Base-by-base conservation (phyloP, 345 rosid species). In the Physaria fendleri region DNA sequence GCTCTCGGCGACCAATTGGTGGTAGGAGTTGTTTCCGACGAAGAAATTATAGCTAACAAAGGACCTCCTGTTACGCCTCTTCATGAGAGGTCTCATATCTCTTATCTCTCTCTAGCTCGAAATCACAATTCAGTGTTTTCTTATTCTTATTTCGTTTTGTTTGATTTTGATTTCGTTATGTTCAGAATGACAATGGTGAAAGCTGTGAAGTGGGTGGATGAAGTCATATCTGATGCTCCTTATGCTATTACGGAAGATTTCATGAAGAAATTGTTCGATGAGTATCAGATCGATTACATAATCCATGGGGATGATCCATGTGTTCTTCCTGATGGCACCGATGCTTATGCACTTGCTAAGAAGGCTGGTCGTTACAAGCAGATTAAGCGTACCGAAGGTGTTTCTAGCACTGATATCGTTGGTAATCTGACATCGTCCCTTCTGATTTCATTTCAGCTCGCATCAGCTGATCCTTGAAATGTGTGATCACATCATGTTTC, bases 231-330 rank as follows among this genome's bases (percentile, higher is more conserved):
- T 24, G 76, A 82, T 70, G 96, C 96, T 62, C 98, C 98, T 9
- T 91, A 91, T 62, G 98, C 78, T 17, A 88, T 91, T 53, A 85
- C 92, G 2, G 96, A 91, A 71, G 71, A 88, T 20, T 91, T 85
- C 73, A 91, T 91, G 98, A 77, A 80, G 61, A 76, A 53, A 29
- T 81, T 91, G 62, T 91, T 91, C 53, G 80, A 78, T 70, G 95
- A 85, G 78, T 81, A 85, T 62, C 78, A 80, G 73, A 88, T 91
- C 73, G 96, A 91, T 66, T 88, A 88, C 61, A 73, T 91, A 51
- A 84, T 91, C 66, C 98, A 91, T 72, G 98, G 98, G 6, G 98
- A 91, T 44, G 98, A 91, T 69, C 98, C 98, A 21, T 91, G 98
- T 71, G 71, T 84, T 54, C 98, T 91, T 65, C 92, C 96, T 3